phyloP scores from a whole-genome alignment of 306 rosid species.

The Dryas drummondii region DNA sequence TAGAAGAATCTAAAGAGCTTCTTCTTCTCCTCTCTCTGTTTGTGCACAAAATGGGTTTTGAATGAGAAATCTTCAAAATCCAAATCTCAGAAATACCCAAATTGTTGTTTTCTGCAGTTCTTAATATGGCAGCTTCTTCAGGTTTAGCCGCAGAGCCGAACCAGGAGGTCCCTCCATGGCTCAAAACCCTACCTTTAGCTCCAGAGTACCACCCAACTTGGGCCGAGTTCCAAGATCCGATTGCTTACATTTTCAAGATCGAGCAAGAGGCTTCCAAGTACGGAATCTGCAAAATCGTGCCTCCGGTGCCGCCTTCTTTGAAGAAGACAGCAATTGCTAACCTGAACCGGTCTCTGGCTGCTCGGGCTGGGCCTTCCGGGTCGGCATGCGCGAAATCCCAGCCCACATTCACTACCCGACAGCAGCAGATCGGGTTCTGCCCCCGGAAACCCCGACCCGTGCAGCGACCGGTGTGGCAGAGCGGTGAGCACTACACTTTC shows the following conservation, averaged over 20 bases:
- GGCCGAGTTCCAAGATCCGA: slow-evolving; percentile 96
- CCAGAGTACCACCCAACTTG: slow-evolving; percentile 78
- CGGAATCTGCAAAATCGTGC: slow-evolving; percentile 97
- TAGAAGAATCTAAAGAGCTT: slow-evolving; percentile 39
- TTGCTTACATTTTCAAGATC: slow-evolving; percentile 96
- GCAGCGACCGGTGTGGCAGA: slow-evolving; percentile 93
- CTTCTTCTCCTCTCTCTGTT: not conserved
- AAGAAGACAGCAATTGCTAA: slow-evolving; percentile 81
- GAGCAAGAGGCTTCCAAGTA: slow-evolving; percentile 90
- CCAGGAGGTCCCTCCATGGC: slow-evolving; percentile 84
- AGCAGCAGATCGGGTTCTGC: slow-evolving; percentile 99
- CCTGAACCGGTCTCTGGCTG: slow-evolving; percentile 59
- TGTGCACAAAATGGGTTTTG: slow-evolving; percentile 33
- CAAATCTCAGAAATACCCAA: slow-evolving; percentile 5
- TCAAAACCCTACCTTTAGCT: slow-evolving; percentile 78
- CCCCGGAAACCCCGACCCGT: slow-evolving; percentile 78
- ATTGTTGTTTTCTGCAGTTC: not conserved
- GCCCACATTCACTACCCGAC: slow-evolving; percentile 97
- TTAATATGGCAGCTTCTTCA: slow-evolving; percentile 48
- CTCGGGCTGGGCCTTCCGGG: slow-evolving; percentile 42
- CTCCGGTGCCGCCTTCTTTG: slow-evolving; percentile 74
- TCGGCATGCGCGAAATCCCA: slow-evolving; percentile 31
- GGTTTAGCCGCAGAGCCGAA: slow-evolving; percentile 48
- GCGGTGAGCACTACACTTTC: slow-evolving; percentile 81
- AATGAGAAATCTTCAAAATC: slow-evolving; percentile 36